phyloP scores from a whole-genome alignment of 106 monocot species.

The Dendrobium catenatum region DNA sequence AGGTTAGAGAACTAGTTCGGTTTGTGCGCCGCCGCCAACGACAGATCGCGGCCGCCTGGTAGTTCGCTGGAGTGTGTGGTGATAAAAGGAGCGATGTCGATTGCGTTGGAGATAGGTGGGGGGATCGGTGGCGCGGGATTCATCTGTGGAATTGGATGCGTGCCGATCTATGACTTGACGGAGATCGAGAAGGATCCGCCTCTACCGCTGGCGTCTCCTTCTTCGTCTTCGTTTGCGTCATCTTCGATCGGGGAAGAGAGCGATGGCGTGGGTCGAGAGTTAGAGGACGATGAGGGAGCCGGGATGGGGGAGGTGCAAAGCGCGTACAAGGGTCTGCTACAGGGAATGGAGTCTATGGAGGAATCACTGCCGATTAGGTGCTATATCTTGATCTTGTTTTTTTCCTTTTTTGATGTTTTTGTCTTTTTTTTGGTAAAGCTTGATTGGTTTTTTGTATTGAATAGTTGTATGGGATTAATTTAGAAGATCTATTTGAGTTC shows the following conservation, averaged over 20 bases:
- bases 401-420: no score
- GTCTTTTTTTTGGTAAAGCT: no score
- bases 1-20: no score
- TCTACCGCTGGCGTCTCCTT: background rate
- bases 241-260: no score
- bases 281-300: background rate
- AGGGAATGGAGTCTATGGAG: slow-evolving; percentile 8
- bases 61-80: no score
- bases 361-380: slow-evolving; percentile 21
- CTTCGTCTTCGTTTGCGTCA: no score
- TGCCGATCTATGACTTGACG: background rate
- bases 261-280: no score
- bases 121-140: background rate
- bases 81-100: slow-evolving; percentile 9
- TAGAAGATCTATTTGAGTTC: no score
- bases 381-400: background rate
- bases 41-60: no score
- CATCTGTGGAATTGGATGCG: slow-evolving; percentile 2
- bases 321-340: slow-evolving; percentile 4
- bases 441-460: no score
- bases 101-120: slow-evolving; percentile 4
- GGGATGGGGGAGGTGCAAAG: slow-evolving; percentile 14
- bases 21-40: no score
- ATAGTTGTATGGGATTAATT: no score
- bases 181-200: background rate